Evolutionary conservation across 2,329 filamentous ascomycete genomes (phyloP).

Genomic region (Ampelomyces quisqualis): DNA sequence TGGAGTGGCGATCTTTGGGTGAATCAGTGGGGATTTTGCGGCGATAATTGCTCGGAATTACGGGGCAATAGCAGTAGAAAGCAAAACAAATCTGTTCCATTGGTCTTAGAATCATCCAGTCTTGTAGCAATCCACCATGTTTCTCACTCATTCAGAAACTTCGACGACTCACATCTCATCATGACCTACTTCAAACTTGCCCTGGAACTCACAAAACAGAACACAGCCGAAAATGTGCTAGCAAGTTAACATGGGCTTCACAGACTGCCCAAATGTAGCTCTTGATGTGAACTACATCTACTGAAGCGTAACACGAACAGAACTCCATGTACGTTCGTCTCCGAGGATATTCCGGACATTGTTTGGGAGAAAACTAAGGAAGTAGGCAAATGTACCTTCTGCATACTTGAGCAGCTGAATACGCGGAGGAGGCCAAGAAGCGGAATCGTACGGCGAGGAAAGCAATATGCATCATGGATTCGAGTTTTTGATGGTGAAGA

Average conservation of each 20-base stretch:
- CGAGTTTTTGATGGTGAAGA: no score
- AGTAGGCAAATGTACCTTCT: constrained; percentile 1
- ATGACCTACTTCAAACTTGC: background rate
- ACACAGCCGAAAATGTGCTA: background rate
- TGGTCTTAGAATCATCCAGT: background rate
- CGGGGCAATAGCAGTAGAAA: background rate
- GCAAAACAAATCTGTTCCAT: background rate
- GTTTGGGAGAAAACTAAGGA: background rate
- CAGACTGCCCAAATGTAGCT: background rate
- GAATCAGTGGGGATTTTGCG: background rate
- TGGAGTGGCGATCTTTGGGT: background rate
- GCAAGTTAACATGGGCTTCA: constrained; percentile 1
- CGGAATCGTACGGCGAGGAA: no score
- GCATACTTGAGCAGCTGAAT: background rate
- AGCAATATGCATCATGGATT: no score
- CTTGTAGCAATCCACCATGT: no score
- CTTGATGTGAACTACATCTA: background rate
- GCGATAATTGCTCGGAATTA: background rate
- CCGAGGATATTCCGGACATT: background rate
- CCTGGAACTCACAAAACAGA: background rate
- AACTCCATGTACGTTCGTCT: background rate
- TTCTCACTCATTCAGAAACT: background rate
- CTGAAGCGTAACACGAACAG: no score
- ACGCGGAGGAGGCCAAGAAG: background rate
- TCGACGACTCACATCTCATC: background rate